A percentile compares a stretch with the other conserved stretches of the same genome.
Conservation (phyloP, 1,284 basidiomycete species). For the Irpex sp. region DNA sequence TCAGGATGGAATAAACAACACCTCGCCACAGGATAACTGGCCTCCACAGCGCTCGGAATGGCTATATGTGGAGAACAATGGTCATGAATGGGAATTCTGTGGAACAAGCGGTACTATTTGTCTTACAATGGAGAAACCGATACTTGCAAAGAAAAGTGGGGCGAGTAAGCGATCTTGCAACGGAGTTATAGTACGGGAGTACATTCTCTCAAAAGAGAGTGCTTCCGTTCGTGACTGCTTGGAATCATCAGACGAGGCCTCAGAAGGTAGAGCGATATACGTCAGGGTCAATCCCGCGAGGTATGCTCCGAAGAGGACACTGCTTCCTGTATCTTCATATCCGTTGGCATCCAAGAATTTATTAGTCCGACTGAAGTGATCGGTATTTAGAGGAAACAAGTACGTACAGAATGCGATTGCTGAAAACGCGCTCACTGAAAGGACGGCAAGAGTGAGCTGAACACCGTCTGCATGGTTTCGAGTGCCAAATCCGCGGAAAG, state of each 20-base stretch:
- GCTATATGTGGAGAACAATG: slow-evolving; percentile 20
- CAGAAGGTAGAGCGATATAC: slow-evolving; percentile 19
- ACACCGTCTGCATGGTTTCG: slow-evolving; percentile 21
- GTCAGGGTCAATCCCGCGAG: slow-evolving; percentile 23
- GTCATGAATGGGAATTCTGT: background rate
- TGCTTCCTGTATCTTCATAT: slow-evolving; percentile 22
- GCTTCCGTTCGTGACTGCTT: background rate
- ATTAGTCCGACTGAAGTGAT: no score
- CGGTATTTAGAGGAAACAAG: background rate
- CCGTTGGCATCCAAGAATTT: background rate
- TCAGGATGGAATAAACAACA: slow-evolving; percentile 42
- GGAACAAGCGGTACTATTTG: no score
- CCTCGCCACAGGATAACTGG: slow-evolving; percentile 47
- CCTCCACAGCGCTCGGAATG: slow-evolving; percentile 44
- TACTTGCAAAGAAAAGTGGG: slow-evolving; percentile 53
- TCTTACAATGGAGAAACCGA: slow-evolving; percentile 44
- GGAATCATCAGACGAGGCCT: background rate
- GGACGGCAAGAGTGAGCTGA: slow-evolving; percentile 20
- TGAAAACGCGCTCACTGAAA: slow-evolving; percentile 19
- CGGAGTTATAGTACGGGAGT: slow-evolving; percentile 29
- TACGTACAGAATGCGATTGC: slow-evolving; percentile 23
- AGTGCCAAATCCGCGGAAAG: slow-evolving; percentile 17
- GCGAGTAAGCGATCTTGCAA: slow-evolving; percentile 36
- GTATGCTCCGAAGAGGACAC: slow-evolving; percentile 28
- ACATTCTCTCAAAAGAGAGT: slow-evolving; percentile 24